Conservation (phyloP, 2,329 filamentous ascomycete species). For the Ophiobolus disseminans region DNA sequence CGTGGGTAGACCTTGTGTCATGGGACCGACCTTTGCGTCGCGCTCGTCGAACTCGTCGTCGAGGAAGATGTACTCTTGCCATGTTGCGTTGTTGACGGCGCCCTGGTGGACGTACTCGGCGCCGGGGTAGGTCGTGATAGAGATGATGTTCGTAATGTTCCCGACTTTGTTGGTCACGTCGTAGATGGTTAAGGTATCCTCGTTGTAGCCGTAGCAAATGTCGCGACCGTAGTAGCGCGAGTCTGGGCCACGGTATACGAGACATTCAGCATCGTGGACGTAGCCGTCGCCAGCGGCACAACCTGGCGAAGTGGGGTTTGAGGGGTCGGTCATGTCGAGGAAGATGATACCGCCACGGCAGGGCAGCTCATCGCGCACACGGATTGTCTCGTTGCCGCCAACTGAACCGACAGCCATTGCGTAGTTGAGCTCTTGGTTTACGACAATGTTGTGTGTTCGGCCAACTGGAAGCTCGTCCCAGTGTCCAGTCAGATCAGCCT, state of each 20-base stretch:
- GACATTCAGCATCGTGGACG: constrained; percentile 66
- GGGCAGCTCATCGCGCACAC: constrained; percentile 30
- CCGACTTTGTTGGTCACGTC: constrained; percentile 58
- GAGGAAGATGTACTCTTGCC: constrained; percentile 38
- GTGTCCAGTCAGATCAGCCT: constrained; percentile 34
- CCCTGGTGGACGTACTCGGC: constrained; percentile 65
- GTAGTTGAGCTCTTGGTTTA: constrained; percentile 39
- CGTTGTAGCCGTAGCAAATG: constrained; percentile 64
- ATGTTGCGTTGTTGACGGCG: constrained; percentile 31
- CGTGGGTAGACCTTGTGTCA: constrained; percentile 36
- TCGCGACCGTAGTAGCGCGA: constrained; percentile 55
- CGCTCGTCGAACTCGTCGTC: constrained; percentile 44
- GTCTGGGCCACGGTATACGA: constrained; percentile 61
- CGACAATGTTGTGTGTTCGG: constrained; percentile 43
- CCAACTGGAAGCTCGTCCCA: constrained; percentile 37
- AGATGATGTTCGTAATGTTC: constrained; percentile 54
- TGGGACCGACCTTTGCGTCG: constrained; percentile 35
- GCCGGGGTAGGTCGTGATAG: constrained; percentile 59
- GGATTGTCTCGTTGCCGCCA: constrained; percentile 33
- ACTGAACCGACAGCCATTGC: constrained; percentile 37
- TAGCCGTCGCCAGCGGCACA: constrained; percentile 63
- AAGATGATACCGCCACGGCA: constrained; percentile 63
- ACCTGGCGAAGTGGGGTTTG: constrained; percentile 59
- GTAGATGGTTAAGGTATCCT: constrained; percentile 58
- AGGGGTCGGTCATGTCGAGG: constrained; percentile 61